phyloP scores from a whole-genome alignment of 345 rosid genomes.

The Euphorbia tirucalli region DNA sequence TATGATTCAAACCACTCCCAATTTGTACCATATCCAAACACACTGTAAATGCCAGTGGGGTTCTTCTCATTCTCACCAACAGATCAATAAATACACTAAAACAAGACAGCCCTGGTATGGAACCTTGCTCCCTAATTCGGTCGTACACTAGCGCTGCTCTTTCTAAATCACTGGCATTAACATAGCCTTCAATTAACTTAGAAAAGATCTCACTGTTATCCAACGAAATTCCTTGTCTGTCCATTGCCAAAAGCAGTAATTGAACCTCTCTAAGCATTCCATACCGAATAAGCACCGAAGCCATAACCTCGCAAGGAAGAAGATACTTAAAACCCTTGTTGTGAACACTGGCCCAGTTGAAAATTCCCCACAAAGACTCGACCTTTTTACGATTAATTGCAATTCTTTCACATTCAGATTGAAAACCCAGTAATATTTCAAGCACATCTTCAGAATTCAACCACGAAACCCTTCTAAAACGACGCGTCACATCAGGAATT shows the following conservation, averaged over 20 bases:
- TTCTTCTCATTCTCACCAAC: slow-evolving; percentile 43
- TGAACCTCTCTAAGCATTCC: slow-evolving; percentile 65
- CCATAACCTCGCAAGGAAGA: slow-evolving; percentile 57
- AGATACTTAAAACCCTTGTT: slow-evolving; percentile 54
- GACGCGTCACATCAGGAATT: slow-evolving; percentile 56
- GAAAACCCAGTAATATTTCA: slow-evolving; percentile 49
- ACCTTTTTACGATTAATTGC: slow-evolving; percentile 43
- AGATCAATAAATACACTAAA: slow-evolving; percentile 44
- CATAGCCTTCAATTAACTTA: slow-evolving; percentile 50
- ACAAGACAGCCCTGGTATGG: slow-evolving; percentile 43
- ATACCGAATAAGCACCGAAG: slow-evolving; percentile 43
- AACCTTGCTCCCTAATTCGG: slow-evolving; percentile 43
- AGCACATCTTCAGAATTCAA: slow-evolving; percentile 61
- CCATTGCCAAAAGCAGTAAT: slow-evolving; percentile 46
- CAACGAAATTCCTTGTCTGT: slow-evolving; percentile 39
- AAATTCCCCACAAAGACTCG: slow-evolving; percentile 59
- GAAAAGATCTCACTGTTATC: slow-evolving; percentile 39
- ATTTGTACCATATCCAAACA: slow-evolving; percentile 52
- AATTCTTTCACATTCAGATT: slow-evolving; percentile 38
- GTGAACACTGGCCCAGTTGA: slow-evolving; percentile 46
- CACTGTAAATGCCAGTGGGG: slow-evolving; percentile 46
- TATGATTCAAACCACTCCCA: slow-evolving; percentile 21
- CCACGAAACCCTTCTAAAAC: slow-evolving; percentile 40
- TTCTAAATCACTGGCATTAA: slow-evolving; percentile 40
- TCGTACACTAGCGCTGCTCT: slow-evolving; percentile 55